These are phyloP conservation scores for Fraxinus excelsior DNA, from an alignment of 257 asterid species.

Conservation along the genomic window DNA sequence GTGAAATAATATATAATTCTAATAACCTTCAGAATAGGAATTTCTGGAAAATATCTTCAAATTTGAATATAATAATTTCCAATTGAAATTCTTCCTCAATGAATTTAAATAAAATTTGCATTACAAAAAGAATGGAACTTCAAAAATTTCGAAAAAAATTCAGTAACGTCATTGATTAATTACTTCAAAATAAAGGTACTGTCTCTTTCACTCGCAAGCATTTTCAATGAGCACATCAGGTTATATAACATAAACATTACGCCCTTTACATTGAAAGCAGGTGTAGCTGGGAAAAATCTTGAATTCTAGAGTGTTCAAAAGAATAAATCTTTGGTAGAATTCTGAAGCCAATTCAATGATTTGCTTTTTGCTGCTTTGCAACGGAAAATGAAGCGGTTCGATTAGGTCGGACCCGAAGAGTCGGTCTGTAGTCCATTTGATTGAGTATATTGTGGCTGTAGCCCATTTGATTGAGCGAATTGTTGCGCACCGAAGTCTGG, in stretches of 20 bases:
- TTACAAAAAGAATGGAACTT: not conserved
- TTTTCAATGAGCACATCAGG: not conserved
- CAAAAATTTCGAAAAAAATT: too few relatives aligned
- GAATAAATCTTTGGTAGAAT: not conserved
- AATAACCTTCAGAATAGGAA: not conserved
- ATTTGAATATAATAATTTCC: conserved; percentile 1
- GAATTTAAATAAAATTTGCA: not conserved
- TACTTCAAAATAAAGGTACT: not conserved
- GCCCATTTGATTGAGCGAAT: too few relatives aligned
- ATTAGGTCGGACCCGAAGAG: conserved; percentile 26
- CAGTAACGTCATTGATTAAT: not conserved
- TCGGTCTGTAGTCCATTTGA: too few relatives aligned
- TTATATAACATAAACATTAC: not conserved
- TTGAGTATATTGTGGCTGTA: too few relatives aligned
- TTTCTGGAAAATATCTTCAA: not conserved
- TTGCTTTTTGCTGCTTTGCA: conserved; percentile 1
- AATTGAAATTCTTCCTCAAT: not conserved
- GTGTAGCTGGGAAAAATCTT: not conserved
- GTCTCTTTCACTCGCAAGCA: not conserved
- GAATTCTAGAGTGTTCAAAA: not conserved
- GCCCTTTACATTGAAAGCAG: conserved; percentile 28
- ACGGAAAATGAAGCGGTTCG: conserved; percentile 32
- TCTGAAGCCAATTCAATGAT: conserved; percentile 6
- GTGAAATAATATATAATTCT: not conserved
- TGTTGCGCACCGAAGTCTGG: too few relatives aligned